These are phyloP conservation scores for Fusarium sp. DNA, from an alignment of 2,329 filamentous ascomycete genomes.

Conservation along the genomic window DNA sequence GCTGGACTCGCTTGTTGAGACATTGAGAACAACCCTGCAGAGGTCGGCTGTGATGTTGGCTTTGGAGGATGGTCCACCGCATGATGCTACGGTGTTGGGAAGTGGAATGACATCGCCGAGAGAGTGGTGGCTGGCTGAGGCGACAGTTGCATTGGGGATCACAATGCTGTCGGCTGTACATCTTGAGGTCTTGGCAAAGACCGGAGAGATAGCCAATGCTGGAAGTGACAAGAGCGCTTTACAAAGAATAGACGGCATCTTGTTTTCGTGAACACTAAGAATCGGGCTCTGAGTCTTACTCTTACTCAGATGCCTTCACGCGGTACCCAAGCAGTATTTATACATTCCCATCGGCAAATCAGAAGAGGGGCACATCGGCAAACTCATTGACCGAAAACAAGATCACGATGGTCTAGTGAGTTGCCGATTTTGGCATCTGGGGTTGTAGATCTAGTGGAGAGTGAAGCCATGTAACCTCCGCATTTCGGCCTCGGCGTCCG, in stretches of 20 bases:
- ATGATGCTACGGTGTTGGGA: constrained; percentile 14
- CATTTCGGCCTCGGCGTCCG: constrained; percentile 14
- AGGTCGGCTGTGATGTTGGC: constrained; percentile 1
- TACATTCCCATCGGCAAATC: background rate
- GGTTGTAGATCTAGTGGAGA: background rate
- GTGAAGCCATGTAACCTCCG: constrained; percentile 10
- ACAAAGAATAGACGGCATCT: background rate
- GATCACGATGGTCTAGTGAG: background rate
- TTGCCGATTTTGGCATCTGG: background rate
- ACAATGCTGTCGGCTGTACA: background rate
- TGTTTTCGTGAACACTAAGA: background rate
- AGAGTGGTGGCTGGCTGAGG: background rate
- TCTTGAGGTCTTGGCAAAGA: background rate
- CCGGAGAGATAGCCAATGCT: background rate
- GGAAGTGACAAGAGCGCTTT: background rate
- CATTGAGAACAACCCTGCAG: constrained; percentile 11
- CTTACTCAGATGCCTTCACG: too few relatives aligned
- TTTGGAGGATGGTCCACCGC: background rate
- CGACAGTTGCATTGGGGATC: background rate
- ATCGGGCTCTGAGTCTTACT: too few relatives aligned
- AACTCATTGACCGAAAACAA: background rate
- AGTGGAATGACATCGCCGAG: constrained; percentile 2
- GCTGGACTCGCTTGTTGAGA: constrained; percentile 5
- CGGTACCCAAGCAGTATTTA: background rate
- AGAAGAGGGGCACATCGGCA: constrained; percentile 6